phyloP scores from a whole-genome alignment of 495 filamentous ascomycete genomes.

The Bacidia rubella region DNA sequence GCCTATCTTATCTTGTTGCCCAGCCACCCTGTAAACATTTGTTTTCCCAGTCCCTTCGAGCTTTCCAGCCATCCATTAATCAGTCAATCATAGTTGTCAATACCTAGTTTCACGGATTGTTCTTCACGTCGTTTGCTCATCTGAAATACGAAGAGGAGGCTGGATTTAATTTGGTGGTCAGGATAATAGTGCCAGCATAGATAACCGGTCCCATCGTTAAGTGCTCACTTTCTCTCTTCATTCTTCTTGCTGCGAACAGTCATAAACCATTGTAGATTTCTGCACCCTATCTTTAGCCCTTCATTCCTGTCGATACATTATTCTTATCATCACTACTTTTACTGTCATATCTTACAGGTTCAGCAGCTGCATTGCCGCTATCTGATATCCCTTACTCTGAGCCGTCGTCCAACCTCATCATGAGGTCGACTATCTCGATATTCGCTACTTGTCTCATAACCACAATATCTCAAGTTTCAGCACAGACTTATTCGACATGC shows the following conservation, averaged over 20 bases:
- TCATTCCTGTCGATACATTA: no score
- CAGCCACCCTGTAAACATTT: background rate
- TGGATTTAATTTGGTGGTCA: constrained; percentile 8
- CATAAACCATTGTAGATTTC: no score
- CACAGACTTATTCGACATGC: constrained; percentile 65
- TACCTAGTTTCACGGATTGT: background rate
- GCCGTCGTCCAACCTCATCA: constrained; percentile 3
- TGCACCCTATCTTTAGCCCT: no score
- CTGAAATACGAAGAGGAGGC: background rate
- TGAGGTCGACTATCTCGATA: constrained; percentile 10
- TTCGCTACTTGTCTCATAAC: constrained; percentile 6
- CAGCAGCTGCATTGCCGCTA: background rate
- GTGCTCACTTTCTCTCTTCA: background rate
- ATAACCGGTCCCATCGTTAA: background rate
- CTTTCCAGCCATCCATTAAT: background rate
- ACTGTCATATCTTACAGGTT: no score
- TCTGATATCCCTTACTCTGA: background rate
- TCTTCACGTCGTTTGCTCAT: background rate
- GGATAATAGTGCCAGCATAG: constrained; percentile 1
- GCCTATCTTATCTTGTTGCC: background rate
- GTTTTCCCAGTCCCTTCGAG: constrained; percentile 9
- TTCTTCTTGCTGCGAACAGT: background rate
- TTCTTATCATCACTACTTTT: no score
- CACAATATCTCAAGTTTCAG: constrained; percentile 31
- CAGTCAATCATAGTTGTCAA: background rate